Percentiles rank a stretch among this genome's conserved stretches.
phyloP scores from a whole-genome alignment of 495 filamentous ascomycete genomes.

The Annulohypoxylon maeteangense region DNA sequence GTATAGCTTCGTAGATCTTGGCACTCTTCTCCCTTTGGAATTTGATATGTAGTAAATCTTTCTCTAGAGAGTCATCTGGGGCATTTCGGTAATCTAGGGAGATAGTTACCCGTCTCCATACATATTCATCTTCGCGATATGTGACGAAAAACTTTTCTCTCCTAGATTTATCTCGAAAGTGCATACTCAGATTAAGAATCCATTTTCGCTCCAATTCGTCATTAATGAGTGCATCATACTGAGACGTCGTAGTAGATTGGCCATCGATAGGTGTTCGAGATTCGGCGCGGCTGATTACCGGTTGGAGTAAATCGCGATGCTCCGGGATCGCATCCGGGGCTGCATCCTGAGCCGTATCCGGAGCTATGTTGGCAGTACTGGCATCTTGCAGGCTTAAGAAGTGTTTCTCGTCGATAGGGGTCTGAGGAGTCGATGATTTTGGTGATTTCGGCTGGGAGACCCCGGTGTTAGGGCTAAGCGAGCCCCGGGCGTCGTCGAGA shows the following conservation, averaged over 20 bases:
- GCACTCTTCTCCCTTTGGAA: conserved; percentile 94
- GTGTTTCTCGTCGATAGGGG: conserved; percentile 48
- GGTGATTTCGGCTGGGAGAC: conserved; percentile 25
- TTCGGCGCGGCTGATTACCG: conserved; percentile 35
- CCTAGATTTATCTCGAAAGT: conserved; percentile 93
- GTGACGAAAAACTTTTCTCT: conserved; percentile 99
- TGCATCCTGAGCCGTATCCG: not conserved
- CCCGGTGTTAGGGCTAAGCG: conserved; percentile 24
- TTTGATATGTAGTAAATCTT: conserved; percentile 77
- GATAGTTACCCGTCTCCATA: conserved; percentile 89
- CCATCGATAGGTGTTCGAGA: conserved; percentile 48
- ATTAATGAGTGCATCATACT: conserved; percentile 70
- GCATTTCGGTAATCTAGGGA: conserved; percentile 93
- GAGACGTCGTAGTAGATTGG: conserved; percentile 60
- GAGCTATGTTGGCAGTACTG: conserved; percentile 34
- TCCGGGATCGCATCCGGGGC: not conserved
- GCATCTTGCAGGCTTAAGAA: conserved; percentile 42
- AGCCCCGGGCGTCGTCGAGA: conserved; percentile 33
- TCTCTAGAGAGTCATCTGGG: conserved; percentile 82
- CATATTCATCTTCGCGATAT: conserved; percentile 78
- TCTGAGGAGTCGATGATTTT: conserved; percentile 42
- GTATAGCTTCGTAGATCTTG: conserved; percentile 96
- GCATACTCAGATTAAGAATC: conserved; percentile 99
- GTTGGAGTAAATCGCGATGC: conserved; percentile 21
- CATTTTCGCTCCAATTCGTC: conserved; percentile 88